Evolutionary conservation across 495 filamentous ascomycete species (phyloP).

Genomic region (Penicillium robsamsonii): DNA sequence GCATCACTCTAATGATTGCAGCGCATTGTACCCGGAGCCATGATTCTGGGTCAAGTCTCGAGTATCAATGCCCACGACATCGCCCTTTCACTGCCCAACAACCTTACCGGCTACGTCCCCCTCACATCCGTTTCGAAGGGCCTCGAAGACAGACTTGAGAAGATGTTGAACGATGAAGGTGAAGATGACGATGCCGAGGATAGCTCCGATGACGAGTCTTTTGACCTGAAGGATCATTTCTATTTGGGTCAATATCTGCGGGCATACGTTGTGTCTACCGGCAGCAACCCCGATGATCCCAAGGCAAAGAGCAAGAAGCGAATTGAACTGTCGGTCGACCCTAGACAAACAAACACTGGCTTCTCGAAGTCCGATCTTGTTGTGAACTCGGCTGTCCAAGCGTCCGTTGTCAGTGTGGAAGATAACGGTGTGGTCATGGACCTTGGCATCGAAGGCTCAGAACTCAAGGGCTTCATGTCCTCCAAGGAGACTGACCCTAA

Average conservation of each 20-base stretch:
- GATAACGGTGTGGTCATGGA: conserved; percentile 96
- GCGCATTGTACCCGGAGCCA: conserved; percentile 76
- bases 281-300: conserved; percentile 51
- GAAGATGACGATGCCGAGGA: conserved; percentile 49
- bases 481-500: conserved; percentile 71
- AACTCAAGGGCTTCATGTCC: conserved; percentile 81
- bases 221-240: conserved; percentile 73
- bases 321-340: conserved; percentile 81
- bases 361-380: conserved; percentile 68
- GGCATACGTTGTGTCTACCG: conserved; percentile 75
- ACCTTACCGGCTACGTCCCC: conserved; percentile 83
- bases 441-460: conserved; percentile 65
- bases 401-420: conserved; percentile 83
- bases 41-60: conserved; percentile 82
- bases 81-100: conserved; percentile 82
- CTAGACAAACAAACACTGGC: conserved; percentile 69
- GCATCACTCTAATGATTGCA: conserved; percentile 45
- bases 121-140: conserved; percentile 84
- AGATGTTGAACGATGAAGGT: conserved; percentile 57
- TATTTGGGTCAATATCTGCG: conserved; percentile 85
- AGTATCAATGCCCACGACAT: conserved; percentile 78
- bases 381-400: conserved; percentile 72
- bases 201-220: conserved; percentile 52
- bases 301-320: conserved; percentile 66
- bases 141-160: conserved; percentile 65